Evolutionary conservation across 345 rosid species (phyloP).

Genomic region (Lepidium didymum): DNA sequence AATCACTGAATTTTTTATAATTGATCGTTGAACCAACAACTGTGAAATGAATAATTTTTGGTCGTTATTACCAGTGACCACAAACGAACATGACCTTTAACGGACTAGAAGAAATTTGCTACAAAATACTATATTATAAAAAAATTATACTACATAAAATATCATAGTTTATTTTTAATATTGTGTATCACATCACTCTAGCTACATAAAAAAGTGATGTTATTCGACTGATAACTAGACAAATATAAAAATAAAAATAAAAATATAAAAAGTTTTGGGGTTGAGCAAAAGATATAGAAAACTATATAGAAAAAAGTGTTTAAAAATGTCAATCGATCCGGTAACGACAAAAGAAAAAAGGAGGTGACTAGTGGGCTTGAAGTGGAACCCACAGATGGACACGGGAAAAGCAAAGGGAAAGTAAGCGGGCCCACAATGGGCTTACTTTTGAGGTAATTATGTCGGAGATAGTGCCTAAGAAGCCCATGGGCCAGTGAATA

Average conservation of each 20-base stretch:
- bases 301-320: background rate
- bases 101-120: background rate
- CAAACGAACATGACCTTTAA: too few species aligned
- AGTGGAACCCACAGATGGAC: conserved; percentile 27
- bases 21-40: too few species aligned
- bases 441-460: conserved; percentile 28
- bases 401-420: conserved; percentile 12
- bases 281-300: too few species aligned
- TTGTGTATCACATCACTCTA: background rate
- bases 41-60: too few species aligned
- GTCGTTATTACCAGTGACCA: too few species aligned
- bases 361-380: conserved; percentile 4
- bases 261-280: too few species aligned
- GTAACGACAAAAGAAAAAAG: background rate
- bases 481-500: conserved; percentile 27
- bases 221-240: background rate
- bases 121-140: background rate
- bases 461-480: conserved; percentile 32
- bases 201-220: background rate
- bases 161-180: too few species aligned
- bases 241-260: too few species aligned
- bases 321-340: background rate
- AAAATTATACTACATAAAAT: background rate
- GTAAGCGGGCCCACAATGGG: conserved; percentile 16
- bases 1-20: too few species aligned